phyloP scores from a whole-genome alignment of 176 grass and related monocot genomes.

The Pharus latifolius region DNA sequence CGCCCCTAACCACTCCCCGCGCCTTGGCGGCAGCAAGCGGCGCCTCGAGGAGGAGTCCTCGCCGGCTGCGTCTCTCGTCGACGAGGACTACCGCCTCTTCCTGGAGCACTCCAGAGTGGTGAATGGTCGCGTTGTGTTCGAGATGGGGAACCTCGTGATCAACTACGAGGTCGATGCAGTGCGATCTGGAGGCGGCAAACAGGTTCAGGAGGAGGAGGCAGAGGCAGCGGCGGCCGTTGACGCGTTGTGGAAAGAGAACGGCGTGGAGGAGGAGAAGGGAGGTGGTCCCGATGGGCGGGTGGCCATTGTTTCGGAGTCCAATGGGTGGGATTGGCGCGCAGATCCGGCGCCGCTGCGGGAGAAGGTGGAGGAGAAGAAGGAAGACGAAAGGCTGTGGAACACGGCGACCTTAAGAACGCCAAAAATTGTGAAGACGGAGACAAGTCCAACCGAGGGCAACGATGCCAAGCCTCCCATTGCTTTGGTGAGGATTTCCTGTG shows the following conservation, averaged over 20 bases:
- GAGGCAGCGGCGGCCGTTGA: not conserved
- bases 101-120: constrained; percentile 27
- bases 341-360: not conserved
- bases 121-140: constrained; percentile 28
- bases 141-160: constrained; percentile 17
- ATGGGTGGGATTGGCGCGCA: not conserved
- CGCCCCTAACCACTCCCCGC: constrained; percentile 23
- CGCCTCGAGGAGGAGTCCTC: not conserved
- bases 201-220: not conserved
- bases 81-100: constrained; percentile 54
- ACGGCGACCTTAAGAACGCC: not conserved
- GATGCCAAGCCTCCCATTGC: not conserved
- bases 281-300: not conserved
- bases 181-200: not conserved
- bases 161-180: constrained; percentile 11
- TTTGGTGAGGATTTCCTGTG: constrained; percentile 1
- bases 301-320: not conserved
- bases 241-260: not conserved
- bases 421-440: not conserved
- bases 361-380: not conserved
- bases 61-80: not conserved
- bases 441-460: not conserved
- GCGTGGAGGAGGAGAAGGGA: not conserved
- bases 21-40: not conserved
- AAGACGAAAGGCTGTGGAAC: not conserved